These are phyloP conservation scores for Henningerozyma blattae DNA, from an alignment of 805 yeast species.

Conservation along the genomic window DNA sequence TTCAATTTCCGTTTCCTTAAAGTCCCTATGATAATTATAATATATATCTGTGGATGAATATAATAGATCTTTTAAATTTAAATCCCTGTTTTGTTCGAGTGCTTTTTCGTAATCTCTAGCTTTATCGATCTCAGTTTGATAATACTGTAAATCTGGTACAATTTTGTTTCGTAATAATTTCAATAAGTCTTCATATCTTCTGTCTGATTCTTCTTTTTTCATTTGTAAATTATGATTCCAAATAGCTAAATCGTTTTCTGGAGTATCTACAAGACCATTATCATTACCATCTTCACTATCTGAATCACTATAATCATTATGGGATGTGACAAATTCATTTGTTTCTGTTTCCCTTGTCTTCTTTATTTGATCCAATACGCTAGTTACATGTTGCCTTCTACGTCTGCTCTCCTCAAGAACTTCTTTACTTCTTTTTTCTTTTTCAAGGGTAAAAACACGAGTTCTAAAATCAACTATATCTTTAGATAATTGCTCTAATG, in stretches of 20 bases:
- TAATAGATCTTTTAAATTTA: constrained; percentile 14
- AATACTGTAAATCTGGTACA: constrained; percentile 11
- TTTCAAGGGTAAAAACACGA: constrained; percentile 40
- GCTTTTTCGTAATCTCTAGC: constrained; percentile 10
- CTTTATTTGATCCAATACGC: constrained; percentile 17
- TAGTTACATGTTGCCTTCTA: constrained; percentile 15
- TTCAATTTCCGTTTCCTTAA: constrained; percentile 12
- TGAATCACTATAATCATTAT: constrained; percentile 9
- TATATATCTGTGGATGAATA: constrained; percentile 14
- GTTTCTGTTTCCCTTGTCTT: constrained; percentile 6
- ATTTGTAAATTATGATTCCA: constrained; percentile 5
- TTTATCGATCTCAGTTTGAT: constrained; percentile 7
- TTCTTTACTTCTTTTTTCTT: constrained; percentile 36
- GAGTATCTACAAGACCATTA: constrained; percentile 2
- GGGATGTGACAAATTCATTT: constrained; percentile 2
- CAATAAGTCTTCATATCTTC: constrained; percentile 9
- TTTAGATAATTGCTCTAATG: constrained; percentile 23
- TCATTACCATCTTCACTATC: constrained; percentile 8
- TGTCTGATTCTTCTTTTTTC: constrained; percentile 7
- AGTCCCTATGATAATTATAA: constrained; percentile 17
- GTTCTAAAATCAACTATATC: constrained; percentile 47
- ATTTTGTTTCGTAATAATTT: constrained; percentile 6
- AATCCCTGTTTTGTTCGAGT: constrained; percentile 7
- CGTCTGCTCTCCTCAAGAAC: constrained; percentile 17
- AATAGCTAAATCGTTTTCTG: constrained; percentile 1